Percentiles rank a stretch among this genome's conserved stretches.
Conservation (phyloP, 345 rosid species). For the Turritis glabra region DNA sequence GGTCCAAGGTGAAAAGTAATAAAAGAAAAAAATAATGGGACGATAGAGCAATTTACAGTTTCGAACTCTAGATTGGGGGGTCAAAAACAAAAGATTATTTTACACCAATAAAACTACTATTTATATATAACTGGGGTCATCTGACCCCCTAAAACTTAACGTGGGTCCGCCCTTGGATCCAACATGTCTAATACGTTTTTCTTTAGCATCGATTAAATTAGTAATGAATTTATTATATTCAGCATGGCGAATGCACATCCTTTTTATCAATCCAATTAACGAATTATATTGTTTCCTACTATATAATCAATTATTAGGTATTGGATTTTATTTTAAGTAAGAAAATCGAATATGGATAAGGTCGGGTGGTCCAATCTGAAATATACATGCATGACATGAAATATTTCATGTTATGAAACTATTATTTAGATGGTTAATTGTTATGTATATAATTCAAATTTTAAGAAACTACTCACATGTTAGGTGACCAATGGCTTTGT, state of each 20-base stretch:
- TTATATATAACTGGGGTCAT: too few relatives aligned
- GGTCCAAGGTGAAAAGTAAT: too few relatives aligned
- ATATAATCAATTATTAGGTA: too few relatives aligned
- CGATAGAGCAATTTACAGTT: too few relatives aligned
- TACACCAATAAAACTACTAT: too few relatives aligned
- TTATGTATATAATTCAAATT: neutral
- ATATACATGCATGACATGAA: neutral
- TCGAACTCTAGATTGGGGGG: too few relatives aligned
- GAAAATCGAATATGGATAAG: neutral
- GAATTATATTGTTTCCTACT: too few relatives aligned
- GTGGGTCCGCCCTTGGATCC: too few relatives aligned
- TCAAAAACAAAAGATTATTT: too few relatives aligned
- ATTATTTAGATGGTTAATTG: conserved; percentile 2
- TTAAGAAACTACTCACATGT: conserved; percentile 16
- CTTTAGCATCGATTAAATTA: neutral
- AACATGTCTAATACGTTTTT: neutral
- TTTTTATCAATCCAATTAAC: neutral
- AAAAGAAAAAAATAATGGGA: too few relatives aligned
- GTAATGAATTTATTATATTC: neutral
- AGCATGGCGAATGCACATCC: neutral
- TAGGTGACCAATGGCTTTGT: conserved; percentile 34
- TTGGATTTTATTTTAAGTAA: too few relatives aligned
- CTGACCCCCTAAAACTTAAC: too few relatives aligned
- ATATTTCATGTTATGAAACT: neutral
- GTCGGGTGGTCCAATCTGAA: neutral